A percentile compares a stretch with the other conserved stretches of the same genome.
phyloP scores from a whole-genome alignment of 345 rosid genomes.

The Hirschfeldia incana region DNA sequence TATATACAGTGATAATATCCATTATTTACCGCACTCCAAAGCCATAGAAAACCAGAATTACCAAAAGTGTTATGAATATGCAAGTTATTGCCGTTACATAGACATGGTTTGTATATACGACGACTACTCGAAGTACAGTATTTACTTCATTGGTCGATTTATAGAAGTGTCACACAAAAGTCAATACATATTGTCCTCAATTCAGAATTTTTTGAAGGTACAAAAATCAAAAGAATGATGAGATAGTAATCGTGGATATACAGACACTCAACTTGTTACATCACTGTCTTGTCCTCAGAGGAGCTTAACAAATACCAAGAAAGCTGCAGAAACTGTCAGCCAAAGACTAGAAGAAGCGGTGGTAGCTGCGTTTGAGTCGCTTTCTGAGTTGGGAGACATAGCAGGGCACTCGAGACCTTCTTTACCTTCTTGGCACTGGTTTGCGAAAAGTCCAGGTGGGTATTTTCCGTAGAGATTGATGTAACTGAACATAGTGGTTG shows the following conservation, averaged over 20 bases:
- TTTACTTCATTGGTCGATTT: too few relatives aligned
- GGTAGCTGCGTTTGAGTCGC: conserved; percentile 21
- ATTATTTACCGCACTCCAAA: too few relatives aligned
- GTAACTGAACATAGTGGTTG: conserved; percentile 68
- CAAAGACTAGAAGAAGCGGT: conserved; percentile 16
- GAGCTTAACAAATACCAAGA: conserved; percentile 22
- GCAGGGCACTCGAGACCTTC: conserved; percentile 58
- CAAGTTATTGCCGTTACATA: neutral
- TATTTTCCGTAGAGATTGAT: conserved; percentile 60
- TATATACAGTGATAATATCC: neutral
- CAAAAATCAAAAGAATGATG: conserved; percentile 31
- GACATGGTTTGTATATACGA: neutral
- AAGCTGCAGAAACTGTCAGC: conserved; percentile 24
- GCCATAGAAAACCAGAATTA: neutral
- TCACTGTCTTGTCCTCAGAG: too few relatives aligned
- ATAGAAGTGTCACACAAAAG: too few relatives aligned
- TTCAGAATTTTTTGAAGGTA: neutral
- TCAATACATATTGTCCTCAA: neutral
- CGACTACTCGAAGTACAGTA: neutral
- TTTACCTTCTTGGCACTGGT: conserved; percentile 52
- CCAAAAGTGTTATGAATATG: neutral
- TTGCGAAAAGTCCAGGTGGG: conserved; percentile 68
- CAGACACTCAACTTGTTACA: neutral
- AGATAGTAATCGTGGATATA: conserved; percentile 23
- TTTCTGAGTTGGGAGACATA: conserved; percentile 26